A percentile compares a stretch with the other conserved stretches of the same genome.
Evolutionary conservation across 768 basidiomycete genomes (phyloP).

Genomic region (Neoboletus magnificus): DNA sequence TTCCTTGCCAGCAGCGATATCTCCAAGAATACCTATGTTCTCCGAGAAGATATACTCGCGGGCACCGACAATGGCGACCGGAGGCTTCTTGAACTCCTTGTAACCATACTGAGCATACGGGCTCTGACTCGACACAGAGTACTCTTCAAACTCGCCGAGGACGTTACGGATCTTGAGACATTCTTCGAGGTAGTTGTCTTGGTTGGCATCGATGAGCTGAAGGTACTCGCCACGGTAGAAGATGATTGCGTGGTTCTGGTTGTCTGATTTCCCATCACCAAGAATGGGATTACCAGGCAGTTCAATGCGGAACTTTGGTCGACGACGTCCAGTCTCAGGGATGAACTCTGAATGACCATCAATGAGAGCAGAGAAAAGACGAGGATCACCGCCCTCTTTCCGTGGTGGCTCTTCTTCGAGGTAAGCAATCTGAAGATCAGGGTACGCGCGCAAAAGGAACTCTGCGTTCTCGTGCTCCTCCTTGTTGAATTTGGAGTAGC

Average conservation of each 20-base stretch:
- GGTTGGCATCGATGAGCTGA: constrained; percentile 99
- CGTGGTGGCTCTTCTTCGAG: constrained; percentile 92
- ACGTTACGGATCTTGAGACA: constrained; percentile 99
- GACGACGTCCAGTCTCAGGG: constrained; percentile 80
- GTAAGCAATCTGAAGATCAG: constrained; percentile 97
- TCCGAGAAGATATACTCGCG: constrained; percentile 99
- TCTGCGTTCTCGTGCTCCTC: constrained; percentile 99
- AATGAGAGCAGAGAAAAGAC: constrained; percentile 94
- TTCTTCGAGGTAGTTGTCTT: constrained; percentile 99
- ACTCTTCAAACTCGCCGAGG: constrained; percentile 98
- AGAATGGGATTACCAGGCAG: constrained; percentile 98
- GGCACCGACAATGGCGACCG: constrained; percentile 96
- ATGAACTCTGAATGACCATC: constrained; percentile 98
- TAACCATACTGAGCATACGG: constrained; percentile 91
- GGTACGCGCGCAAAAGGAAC: constrained; percentile 95
- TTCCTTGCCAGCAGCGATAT: constrained; percentile 98
- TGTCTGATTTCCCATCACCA: constrained; percentile 98
- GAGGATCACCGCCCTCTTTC: constrained; percentile 92
- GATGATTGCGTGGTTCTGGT: constrained; percentile 99
- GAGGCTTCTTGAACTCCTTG: constrained; percentile 82
- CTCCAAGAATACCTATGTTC: constrained; percentile 98
- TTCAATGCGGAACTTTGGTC: constrained; percentile 98
- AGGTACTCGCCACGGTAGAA: constrained; percentile 99
- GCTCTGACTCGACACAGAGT: constrained; percentile 75
- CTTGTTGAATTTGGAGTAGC: constrained; percentile 99